phyloP scores from a whole-genome alignment of 2,329 filamentous ascomycete genomes.

The Penicillium paneum region DNA sequence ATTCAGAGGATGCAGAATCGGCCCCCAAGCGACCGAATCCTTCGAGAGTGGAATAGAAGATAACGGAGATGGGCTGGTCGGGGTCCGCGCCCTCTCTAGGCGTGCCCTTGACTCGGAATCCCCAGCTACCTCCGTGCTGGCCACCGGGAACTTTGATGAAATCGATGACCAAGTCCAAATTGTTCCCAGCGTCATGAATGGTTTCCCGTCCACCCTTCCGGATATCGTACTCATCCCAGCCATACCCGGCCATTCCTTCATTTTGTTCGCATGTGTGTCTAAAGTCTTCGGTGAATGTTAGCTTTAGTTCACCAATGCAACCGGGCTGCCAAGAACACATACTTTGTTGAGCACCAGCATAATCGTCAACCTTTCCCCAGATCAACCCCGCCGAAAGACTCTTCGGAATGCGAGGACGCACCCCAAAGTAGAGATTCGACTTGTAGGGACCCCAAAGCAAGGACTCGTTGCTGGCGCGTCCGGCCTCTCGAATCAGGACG shows the following conservation, averaged over 20 bases:
- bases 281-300: conserved; percentile 59
- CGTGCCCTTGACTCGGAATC: conserved; percentile 76
- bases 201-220: conserved; percentile 82
- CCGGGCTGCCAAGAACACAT: conserved; percentile 35
- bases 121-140: conserved; percentile 85
- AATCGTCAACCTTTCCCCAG: conserved; percentile 84
- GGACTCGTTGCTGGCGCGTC: conserved; percentile 66
- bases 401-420: conserved; percentile 76
- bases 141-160: conserved; percentile 93
- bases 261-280: conserved; percentile 95
- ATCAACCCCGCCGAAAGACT: conserved; percentile 79
- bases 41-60: conserved; percentile 82
- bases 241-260: conserved; percentile 90
- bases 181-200: conserved; percentile 85
- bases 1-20: conserved; percentile 49
- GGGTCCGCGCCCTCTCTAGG: conserved; percentile 66
- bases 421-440: conserved; percentile 90
- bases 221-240: conserved; percentile 96
- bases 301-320: background rate
- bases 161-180: conserved; percentile 83
- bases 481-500: conserved; percentile 40
- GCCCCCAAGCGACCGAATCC: conserved; percentile 66
- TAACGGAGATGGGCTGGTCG: conserved; percentile 69
- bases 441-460: conserved; percentile 95
- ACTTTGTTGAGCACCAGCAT: conserved; percentile 71